Conservation (phyloP, 257 asterid genomes). For the Lantana camara region DNA sequence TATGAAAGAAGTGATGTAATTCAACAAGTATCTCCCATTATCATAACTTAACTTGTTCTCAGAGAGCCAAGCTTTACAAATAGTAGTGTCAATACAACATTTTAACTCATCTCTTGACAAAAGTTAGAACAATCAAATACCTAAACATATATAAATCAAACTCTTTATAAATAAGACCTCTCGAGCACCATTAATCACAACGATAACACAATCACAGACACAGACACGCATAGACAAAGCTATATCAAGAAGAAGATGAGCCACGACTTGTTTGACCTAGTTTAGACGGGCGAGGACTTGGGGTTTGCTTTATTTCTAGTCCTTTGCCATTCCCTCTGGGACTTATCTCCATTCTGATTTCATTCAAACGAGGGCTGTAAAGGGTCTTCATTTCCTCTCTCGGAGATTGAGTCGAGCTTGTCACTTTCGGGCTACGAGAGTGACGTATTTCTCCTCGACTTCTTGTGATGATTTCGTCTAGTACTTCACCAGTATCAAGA, state of each 20-base stretch:
- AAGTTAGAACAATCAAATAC: constrained; percentile 30
- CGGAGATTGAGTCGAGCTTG: constrained; percentile 65
- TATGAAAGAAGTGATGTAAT: background rate
- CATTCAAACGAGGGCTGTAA: constrained; percentile 64
- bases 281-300: constrained; percentile 64
- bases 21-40: constrained; percentile 25
- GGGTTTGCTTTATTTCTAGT: constrained; percentile 55
- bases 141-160: constrained; percentile 17
- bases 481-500: constrained; percentile 60
- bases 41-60: constrained; percentile 24
- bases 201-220: constrained; percentile 13
- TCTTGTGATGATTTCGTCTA: constrained; percentile 84
- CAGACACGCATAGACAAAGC: background rate
- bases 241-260: constrained; percentile 44
- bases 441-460: constrained; percentile 90
- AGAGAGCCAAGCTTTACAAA: constrained; percentile 31
- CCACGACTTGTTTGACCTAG: constrained; percentile 49
- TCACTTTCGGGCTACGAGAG: constrained; percentile 67
- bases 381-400: constrained; percentile 44
- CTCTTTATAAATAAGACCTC: constrained; percentile 41
- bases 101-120: background rate
- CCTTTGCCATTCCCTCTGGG: constrained; percentile 43
- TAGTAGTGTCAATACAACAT: constrained; percentile 21
- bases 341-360: constrained; percentile 49
- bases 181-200: constrained; percentile 40